Base-by-base conservation (phyloP, 345 rosid genomes). In the Turnera subulata region DNA sequence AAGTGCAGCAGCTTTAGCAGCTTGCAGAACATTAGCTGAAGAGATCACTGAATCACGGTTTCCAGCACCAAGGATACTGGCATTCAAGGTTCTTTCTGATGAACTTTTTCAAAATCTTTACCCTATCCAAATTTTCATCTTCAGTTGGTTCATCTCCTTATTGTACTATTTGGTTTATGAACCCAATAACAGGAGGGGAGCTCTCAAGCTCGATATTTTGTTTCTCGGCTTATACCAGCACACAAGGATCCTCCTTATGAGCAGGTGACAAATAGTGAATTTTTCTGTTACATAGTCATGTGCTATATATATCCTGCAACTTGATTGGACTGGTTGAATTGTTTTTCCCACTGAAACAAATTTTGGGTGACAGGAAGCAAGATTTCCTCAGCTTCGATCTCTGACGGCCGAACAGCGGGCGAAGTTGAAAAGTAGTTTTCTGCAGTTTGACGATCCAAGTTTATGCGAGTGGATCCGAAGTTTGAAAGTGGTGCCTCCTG, bases 191-290 rank as follows among this genome's bases (percentile, higher is more conserved):
- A 94, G 97, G 97, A 94, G 64, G 89, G 96, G 53, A 90, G 95
- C 73, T 94, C 99, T 24, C 97, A 77, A 75, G 96, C 99, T 18
- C 79, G 99, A 45, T 94, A 85, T 63, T 94, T 94, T 72, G 87
- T 88, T 55, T 82, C 95, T 48, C 82, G 93, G 69, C 75, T 90
- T 72, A 94, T 94, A 68, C 93, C 99, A 14, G 97, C 96, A 38
- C 97, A 87, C 79, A 94, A 90, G 79, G 97, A 94, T 71, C 96
- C 96, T 70, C 95, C 99, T 39, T 94, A 94, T 50, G 95, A 94
- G 56, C 99, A 90, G 91, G 96, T 93, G 49, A 74, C 23, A 0
- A 20, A 26, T 19, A 33, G 26, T 29, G 35, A 29, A 32, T 40
- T 13, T 1, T 12, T 37, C 32, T 9, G n/a, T n/a, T 35, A 13